These are phyloP conservation scores for Lomentospora prolificans DNA, from an alignment of 2,329 filamentous ascomycete genomes.

Conservation along the genomic window DNA sequence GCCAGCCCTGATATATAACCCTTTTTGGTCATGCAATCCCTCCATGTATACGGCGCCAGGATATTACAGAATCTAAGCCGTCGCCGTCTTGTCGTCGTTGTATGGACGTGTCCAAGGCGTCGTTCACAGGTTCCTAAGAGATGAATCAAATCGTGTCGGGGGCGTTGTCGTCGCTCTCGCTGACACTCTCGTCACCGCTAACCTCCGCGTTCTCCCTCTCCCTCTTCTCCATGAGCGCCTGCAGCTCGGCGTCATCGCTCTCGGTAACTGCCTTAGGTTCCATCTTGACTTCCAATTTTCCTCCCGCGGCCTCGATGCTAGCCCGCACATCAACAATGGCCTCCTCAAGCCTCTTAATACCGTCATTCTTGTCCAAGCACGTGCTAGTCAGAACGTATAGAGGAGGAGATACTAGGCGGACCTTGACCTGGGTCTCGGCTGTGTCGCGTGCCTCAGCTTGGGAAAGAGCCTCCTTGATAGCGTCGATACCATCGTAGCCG, in stretches of 20 bases:
- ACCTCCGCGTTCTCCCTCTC: conserved; percentile 97
- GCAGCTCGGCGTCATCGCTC: conserved; percentile 92
- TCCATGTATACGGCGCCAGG: neutral
- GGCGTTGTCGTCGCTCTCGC: conserved; percentile 81
- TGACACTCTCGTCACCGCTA: conserved; percentile 92
- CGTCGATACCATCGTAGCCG: conserved; percentile 96
- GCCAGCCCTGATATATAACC: neutral
- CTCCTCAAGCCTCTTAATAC: conserved; percentile 76
- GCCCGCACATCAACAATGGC: conserved; percentile 79
- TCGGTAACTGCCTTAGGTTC: conserved; percentile 98
- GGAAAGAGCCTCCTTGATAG: conserved; percentile 86
- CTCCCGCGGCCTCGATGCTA: conserved; percentile 69
- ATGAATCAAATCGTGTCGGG: conserved; percentile 27
- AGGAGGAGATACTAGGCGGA: conserved; percentile 94
- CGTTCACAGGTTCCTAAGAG: conserved; percentile 5
- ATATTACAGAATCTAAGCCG: neutral
- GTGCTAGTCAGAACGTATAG: conserved; percentile 94
- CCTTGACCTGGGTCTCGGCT: conserved; percentile 87
- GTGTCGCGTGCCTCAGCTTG: conserved; percentile 91
- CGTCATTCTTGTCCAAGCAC: conserved; percentile 83
- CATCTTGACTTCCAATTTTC: conserved; percentile 88
- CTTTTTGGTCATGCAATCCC: neutral
- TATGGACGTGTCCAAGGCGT: conserved; percentile 1
- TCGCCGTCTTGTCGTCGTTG: neutral
- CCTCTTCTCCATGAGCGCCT: conserved; percentile 97